Evolutionary conservation across 208 protist genomes (phyloP).

Genomic region (Trypanosoma mega): DNA sequence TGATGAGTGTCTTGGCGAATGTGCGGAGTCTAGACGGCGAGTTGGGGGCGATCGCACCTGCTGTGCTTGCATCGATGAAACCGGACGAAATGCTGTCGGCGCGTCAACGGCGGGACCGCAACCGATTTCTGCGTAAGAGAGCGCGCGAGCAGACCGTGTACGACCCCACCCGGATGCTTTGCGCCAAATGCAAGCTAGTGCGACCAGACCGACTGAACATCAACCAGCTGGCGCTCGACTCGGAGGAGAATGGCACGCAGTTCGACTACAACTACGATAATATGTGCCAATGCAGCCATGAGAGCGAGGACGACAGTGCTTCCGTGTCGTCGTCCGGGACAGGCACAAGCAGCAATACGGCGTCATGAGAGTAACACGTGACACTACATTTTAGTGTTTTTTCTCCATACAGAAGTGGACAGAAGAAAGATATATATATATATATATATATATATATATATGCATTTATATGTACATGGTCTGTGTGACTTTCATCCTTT

Average conservation of each 20-base stretch:
- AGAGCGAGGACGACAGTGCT: conserved; percentile 45
- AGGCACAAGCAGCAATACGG: not conserved
- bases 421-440: too few species aligned
- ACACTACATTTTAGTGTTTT: conserved; percentile 8
- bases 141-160: conserved; percentile 73
- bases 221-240: conserved; percentile 86
- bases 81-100: conserved; percentile 65
- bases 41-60: conserved; percentile 38
- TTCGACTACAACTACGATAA: conserved; percentile 93
- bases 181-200: conserved; percentile 78
- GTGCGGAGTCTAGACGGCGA: conserved; percentile 71
- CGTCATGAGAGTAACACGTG: not conserved
- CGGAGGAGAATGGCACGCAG: conserved; percentile 84
- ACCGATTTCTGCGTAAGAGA: conserved; percentile 60
- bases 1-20: conserved; percentile 74
- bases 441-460: too few species aligned
- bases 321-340: not conserved
- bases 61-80: conserved; percentile 64
- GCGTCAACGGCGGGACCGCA: conserved; percentile 47
- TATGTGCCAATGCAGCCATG: conserved; percentile 69
- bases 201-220: conserved; percentile 85
- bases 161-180: conserved; percentile 81
- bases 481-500: not conserved
- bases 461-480: too few species aligned
- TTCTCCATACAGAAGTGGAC: too few species aligned